Evolutionary conservation across 257 asterid species (phyloP).

Genomic region (Gardenia jasminoides): DNA sequence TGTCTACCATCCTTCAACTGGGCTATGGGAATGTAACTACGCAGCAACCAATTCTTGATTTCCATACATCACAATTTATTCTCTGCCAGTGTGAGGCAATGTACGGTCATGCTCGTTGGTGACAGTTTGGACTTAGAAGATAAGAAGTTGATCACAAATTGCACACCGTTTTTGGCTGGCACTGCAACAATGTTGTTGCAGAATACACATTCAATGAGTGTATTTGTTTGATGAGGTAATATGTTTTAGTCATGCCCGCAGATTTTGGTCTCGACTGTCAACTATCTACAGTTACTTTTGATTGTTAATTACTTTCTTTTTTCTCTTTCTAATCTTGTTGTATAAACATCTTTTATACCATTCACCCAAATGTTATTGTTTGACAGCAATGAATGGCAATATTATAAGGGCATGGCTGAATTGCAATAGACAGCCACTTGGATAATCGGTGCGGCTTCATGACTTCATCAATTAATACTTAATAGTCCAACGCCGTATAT

Average conservation of each 20-base stretch:
- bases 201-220: neutral
- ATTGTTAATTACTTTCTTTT: too few species aligned
- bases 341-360: neutral
- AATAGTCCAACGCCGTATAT: neutral
- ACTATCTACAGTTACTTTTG: neutral
- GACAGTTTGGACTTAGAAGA: conserved; percentile 9
- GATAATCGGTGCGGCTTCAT: neutral
- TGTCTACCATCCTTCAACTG: neutral
- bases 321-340: too few species aligned
- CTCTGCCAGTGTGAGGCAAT: neutral
- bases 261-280: too few species aligned
- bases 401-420: neutral
- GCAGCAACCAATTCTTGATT: conserved; percentile 1
- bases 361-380: neutral
- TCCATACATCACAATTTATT: conserved; percentile 4
- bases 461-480: neutral
- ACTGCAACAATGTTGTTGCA: neutral
- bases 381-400: too few species aligned
- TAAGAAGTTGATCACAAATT: conserved; percentile 5
- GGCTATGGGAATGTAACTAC: neutral
- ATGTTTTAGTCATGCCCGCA: too few species aligned
- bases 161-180: conserved; percentile 3
- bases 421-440: too few species aligned
- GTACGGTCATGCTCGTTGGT: conserved; percentile 13
- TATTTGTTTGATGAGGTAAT: neutral